phyloP scores from a whole-genome alignment of 257 asterid genomes.

The Nicotiana tabacum region DNA sequence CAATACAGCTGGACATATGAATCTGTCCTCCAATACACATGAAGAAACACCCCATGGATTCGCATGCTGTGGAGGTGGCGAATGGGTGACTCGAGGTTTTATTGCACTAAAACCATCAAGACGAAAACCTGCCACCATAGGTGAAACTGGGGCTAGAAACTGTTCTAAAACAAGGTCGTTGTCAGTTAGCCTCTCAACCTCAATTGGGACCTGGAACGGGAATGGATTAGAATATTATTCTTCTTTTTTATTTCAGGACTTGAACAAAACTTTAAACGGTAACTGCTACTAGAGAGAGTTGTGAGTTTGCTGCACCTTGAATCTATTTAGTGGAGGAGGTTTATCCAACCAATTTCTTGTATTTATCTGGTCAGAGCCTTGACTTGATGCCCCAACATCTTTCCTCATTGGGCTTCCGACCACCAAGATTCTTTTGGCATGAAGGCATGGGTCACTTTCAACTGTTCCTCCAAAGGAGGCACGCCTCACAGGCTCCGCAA shows the following conservation, averaged over 20 bases:
- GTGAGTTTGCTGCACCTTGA: constrained; percentile 55
- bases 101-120: constrained; percentile 85
- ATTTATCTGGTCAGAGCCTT: constrained; percentile 58
- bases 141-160: constrained; percentile 71
- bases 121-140: constrained; percentile 90
- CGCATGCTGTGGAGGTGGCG: constrained; percentile 52
- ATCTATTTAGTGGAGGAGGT: constrained; percentile 69
- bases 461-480: constrained; percentile 82
- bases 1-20: constrained; percentile 70
- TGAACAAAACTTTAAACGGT: background rate
- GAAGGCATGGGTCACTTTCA: constrained; percentile 79
- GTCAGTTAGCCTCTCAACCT: constrained; percentile 69
- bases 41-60: constrained; percentile 30
- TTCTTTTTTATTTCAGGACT: background rate
- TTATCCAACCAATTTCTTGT: constrained; percentile 85
- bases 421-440: constrained; percentile 77
- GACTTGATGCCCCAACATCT: constrained; percentile 51
- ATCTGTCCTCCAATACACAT: constrained; percentile 69
- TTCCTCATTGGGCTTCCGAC: constrained; percentile 55
- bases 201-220: constrained; percentile 80
- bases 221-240: background rate
- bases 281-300: background rate
- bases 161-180: constrained; percentile 89
- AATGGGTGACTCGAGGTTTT: constrained; percentile 73
- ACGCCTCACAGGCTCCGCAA: constrained; percentile 58